Base-by-base conservation (phyloP, 2,329 filamentous ascomycete species). In the Colletotrichum cordylinicola region DNA sequence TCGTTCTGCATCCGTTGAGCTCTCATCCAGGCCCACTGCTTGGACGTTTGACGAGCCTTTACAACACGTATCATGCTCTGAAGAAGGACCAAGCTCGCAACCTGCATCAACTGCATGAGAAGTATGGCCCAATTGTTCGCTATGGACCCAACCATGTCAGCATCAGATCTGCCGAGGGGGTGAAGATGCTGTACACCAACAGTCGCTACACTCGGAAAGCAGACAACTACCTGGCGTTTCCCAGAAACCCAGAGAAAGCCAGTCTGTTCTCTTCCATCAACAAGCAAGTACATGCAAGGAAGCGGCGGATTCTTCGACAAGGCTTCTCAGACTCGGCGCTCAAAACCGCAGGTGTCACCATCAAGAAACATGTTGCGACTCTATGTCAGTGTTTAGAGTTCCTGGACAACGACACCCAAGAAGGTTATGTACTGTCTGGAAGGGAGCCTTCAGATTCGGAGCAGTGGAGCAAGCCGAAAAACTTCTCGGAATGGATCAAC, bases 91-190 rank as follows among this genome's bases (percentile, higher is more conserved):
- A 72, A 52, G 70, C 70, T 7, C 61, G 70, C 9, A 72, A 67
- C 6, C 6, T 72, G 9, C 52, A 72, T 15, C 62, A 29, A 3
- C 62, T 72, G 13, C 70, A 72, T 13, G 70, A 72, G 37, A 27
- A 16, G 8, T 37, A 72, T 21, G 70, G 70, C 7, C 18, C 70
- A 10, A n/a, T 72, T 13, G 62, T 72, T 10, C 70, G 70, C 9
- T 72, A 72, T 7, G 70, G 70, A 4, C 70, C 70, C 27, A 72
- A 72, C 29, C 70, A 72, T 72, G 62, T 72, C 48, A 72, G 70
- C 70, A 35, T 72, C 7, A 43, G 70, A 10, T 72, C 70, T 9
- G 24, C 62, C 5, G 70, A 72, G 15, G 70, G 13, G 2, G 70
- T 72, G 13, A 67, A 29, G 13, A 35, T 72, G 62, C 27, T 72